Evolutionary conservation across 306 rosid genomes (phyloP).

Genomic region (Pyrus pyrifolia): DNA sequence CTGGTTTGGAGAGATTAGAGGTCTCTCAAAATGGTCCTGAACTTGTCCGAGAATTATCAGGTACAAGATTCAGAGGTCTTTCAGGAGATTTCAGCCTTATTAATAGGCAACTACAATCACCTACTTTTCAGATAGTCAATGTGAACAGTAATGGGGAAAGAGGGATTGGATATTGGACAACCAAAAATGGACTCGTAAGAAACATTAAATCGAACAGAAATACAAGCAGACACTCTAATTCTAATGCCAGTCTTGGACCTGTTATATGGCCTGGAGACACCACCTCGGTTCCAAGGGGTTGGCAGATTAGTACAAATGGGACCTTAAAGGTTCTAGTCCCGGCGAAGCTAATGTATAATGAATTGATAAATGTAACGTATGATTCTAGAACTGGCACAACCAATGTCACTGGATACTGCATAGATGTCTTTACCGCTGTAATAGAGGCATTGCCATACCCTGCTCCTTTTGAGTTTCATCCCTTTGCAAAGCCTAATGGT

Average conservation of each 20-base stretch:
- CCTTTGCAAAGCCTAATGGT: slow-evolving; percentile 16
- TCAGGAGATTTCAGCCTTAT: slow-evolving; percentile 12
- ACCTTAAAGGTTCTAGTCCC: slow-evolving; percentile 40
- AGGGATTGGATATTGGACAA: slow-evolving; percentile 41
- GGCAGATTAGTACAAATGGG: slow-evolving; percentile 40
- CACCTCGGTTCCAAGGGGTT: slow-evolving; percentile 30
- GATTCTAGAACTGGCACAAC: slow-evolving; percentile 10
- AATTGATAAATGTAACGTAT: slow-evolving; percentile 18
- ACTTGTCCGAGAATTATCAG: slow-evolving; percentile 17
- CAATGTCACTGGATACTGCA: slow-evolving; percentile 36
- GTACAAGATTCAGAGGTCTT: not conserved
- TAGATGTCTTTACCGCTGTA: slow-evolving; percentile 46
- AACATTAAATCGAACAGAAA: not conserved
- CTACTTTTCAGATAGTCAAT: slow-evolving; percentile 18
- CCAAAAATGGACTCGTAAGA: slow-evolving; percentile 25
- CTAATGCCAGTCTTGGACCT: not conserved
- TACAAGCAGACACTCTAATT: not conserved
- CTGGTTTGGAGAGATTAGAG: slow-evolving; percentile 22
- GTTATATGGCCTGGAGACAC: slow-evolving; percentile 62
- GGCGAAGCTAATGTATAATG: not conserved
- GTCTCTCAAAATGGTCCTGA: slow-evolving; percentile 28
- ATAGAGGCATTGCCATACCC: slow-evolving; percentile 29
- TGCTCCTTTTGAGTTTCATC: slow-evolving; percentile 28
- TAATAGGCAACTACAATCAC: slow-evolving; percentile 7
- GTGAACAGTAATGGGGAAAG: slow-evolving; percentile 30